Base-by-base conservation (phyloP, 176 grass and related monocot species). In the Phoenix roebelenii region DNA sequence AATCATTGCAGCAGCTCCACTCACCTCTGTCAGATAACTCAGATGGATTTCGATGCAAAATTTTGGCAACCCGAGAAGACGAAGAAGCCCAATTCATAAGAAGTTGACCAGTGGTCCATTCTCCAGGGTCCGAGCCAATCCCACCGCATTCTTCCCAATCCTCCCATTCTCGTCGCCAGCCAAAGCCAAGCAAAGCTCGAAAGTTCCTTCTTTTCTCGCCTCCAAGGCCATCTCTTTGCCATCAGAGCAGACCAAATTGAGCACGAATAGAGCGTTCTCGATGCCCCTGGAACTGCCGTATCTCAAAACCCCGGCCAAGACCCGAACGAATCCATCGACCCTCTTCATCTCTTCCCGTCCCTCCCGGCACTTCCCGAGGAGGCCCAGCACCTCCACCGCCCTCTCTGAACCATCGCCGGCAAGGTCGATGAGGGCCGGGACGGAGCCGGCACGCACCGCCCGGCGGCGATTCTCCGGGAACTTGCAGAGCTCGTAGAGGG, bases 401-500 rank as follows among this genome's bases (percentile, higher is more conserved):
- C 92, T 83, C 28, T 89, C 92, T 4, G 92, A 90, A 22, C 92
- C 92, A 53, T 59, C 65, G 16, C 73, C 58, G 1, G 84, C 84
- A 5, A 92, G 73, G n/a, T 69, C 71, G n/a, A 79, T 70, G 60
- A 98, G 84, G 82, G 67, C 68, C 3, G 72, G 79, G 10, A 74
- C 49, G 0, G 72, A 73, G 22, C 93, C 84, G 7, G 74, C 81
- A 49, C 78, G 84, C 58, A 83, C 81, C 25, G 81, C 68, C 20
- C 87, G 78, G 6, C 84, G 76, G 16, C 87, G 61, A 64, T 98
- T 98, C 57, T 87, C 78, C 6, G 87, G 81, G 52, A 91, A 83
- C 69, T 97, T 97, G 69, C 87, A 97, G 68, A 97, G 72, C 87
- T 97, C 93, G 83, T 73, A 97, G 52, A 97, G 72, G 1, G 91